A percentile compares a stretch with the other conserved stretches of the same genome.
Evolutionary conservation across 371 early-diverging fungal species (phyloP).

Genomic region (Mortierella polycephala): DNA sequence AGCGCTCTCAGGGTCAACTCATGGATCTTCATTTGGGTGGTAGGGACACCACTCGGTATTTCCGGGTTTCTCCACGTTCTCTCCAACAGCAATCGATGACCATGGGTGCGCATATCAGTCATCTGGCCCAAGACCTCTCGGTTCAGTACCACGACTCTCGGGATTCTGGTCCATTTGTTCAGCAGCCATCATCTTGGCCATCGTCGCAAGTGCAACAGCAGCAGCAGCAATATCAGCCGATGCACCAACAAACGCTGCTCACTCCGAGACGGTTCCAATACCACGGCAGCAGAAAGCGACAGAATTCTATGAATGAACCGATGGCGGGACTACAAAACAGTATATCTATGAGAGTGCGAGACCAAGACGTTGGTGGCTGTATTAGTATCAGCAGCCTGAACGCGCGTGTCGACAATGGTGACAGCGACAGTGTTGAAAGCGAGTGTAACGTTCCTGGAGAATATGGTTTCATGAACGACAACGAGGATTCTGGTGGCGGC

Average conservation of each 20-base stretch:
- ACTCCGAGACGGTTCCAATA: neutral
- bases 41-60: neutral
- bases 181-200: neutral
- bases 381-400: too few species aligned
- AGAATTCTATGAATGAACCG: neutral
- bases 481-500: neutral
- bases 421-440: neutral
- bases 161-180: neutral
- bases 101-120: neutral
- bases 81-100: neutral
- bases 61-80: neutral
- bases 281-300: neutral
- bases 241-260: too few species aligned
- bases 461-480: neutral
- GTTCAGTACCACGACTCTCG: neutral
- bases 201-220: neutral
- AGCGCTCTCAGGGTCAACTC: conserved; percentile 18
- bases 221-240: neutral
- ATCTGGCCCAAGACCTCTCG: conserved; percentile 9
- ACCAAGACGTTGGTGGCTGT: neutral
- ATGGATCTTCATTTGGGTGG: neutral
- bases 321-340: neutral
- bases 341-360: neutral
- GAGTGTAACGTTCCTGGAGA: too few species aligned
- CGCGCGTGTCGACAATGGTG: neutral